A percentile compares a stretch with the other conserved stretches of the same genome.
phyloP scores from a whole-genome alignment of 2,329 filamentous ascomycete genomes.

The Spiromastix sp. region DNA sequence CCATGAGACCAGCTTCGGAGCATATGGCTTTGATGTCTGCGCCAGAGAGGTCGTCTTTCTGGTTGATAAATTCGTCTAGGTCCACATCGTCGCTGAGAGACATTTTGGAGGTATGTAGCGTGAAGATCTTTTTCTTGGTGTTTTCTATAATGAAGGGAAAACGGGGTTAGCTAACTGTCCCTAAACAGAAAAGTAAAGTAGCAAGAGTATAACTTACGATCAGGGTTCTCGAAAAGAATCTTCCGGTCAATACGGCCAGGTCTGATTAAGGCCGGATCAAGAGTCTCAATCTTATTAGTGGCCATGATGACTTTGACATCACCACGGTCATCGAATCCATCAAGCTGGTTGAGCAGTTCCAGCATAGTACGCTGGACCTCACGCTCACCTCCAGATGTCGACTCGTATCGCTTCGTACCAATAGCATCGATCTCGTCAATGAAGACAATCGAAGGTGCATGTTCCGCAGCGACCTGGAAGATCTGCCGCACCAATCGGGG shows the following conservation, averaged over 20 bases:
- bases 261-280: conserved; percentile 91
- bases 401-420: conserved; percentile 97
- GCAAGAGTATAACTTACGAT: conserved; percentile 41
- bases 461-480: conserved; percentile 81
- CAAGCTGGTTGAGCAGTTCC: conserved; percentile 93
- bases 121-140: conserved; percentile 97
- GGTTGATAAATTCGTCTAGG: conserved; percentile 93
- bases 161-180: conserved; percentile 14
- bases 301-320: conserved; percentile 99
- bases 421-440: conserved; percentile 99
- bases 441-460: conserved; percentile 94
- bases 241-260: conserved; percentile 98
- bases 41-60: conserved; percentile 95
- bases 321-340: conserved; percentile 96
- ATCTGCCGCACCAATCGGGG: conserved; percentile 90
- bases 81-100: conserved; percentile 93
- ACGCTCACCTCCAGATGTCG: conserved; percentile 89
- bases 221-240: conserved; percentile 69
- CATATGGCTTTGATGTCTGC: conserved; percentile 99
- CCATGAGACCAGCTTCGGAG: conserved; percentile 90
- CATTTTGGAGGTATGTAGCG: conserved; percentile 97
- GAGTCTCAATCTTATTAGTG: conserved; percentile 98
- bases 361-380: conserved; percentile 98
- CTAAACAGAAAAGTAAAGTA: neutral
- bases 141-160: conserved; percentile 46